phyloP scores from a whole-genome alignment of 176 grass and related monocot genomes.

The Musa schizocarpa region DNA sequence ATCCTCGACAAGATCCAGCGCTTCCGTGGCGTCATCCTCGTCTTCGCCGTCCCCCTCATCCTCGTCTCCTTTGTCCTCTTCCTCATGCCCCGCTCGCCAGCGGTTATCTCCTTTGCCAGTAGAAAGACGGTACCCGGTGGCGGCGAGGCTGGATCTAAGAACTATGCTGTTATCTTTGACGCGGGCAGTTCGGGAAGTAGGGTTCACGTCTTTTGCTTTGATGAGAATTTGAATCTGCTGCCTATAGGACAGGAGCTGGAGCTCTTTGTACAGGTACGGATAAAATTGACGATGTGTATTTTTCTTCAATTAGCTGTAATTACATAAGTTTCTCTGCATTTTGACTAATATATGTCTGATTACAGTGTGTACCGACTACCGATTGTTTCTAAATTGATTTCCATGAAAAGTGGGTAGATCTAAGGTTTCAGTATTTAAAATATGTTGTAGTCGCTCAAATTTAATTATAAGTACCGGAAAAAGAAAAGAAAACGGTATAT shows the following conservation, averaged over 20 bases:
- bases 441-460: not conserved
- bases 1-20: constrained; percentile 20
- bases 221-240: constrained; percentile 23
- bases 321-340: not conserved
- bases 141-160: constrained; percentile 11
- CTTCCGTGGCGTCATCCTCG: constrained; percentile 2
- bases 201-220: constrained; percentile 29
- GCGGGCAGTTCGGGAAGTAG: constrained; percentile 27
- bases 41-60: constrained; percentile 14
- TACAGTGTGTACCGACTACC: not conserved
- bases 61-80: constrained; percentile 21
- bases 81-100: constrained; percentile 17
- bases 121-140: constrained; percentile 6
- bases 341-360: not conserved
- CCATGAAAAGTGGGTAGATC: not conserved
- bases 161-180: constrained; percentile 28
- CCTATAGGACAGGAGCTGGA: constrained; percentile 18
- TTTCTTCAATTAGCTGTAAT: not conserved
- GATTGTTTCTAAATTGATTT: not conserved
- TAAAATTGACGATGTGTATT: not conserved
- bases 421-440: not conserved
- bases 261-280: constrained; percentile 17
- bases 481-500: not conserved
- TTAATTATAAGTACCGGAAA: not conserved
- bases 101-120: not conserved